Percentiles rank a stretch among this genome's conserved stretches.
Conservation (phyloP, 495 filamentous ascomycete genomes). For the Aspergillus incahuasiensis region DNA sequence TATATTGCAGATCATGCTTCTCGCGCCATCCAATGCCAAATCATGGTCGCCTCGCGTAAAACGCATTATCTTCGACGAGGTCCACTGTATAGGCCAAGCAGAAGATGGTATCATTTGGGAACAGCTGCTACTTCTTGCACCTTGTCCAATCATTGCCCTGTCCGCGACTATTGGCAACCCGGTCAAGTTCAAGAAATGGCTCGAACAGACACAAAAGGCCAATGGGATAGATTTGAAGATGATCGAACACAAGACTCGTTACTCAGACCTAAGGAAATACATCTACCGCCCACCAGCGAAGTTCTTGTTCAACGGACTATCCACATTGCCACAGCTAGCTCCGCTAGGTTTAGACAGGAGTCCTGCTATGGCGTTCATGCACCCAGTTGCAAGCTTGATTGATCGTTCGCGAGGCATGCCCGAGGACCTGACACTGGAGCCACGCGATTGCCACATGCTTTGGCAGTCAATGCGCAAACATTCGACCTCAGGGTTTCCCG, state of each 20-base stretch:
- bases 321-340: conserved; percentile 29
- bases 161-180: conserved; percentile 80
- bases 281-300: conserved; percentile 48
- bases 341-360: conserved; percentile 50
- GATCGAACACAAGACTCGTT: conserved; percentile 61
- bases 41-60: conserved; percentile 62
- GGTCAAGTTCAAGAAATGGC: conserved; percentile 63
- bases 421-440: conserved; percentile 63
- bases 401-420: conserved; percentile 56
- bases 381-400: conserved; percentile 60
- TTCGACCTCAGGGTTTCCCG: conserved; percentile 40
- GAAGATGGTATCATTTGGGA: conserved; percentile 81
- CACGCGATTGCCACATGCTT: conserved; percentile 62
- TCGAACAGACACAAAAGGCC: conserved; percentile 53
- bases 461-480: conserved; percentile 56
- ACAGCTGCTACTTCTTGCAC: conserved; percentile 66
- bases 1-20: conserved; percentile 74
- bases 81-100: conserved; percentile 75
- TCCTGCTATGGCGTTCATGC: conserved; percentile 53
- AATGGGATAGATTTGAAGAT: conserved; percentile 56
- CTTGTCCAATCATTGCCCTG: conserved; percentile 75
- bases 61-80: conserved; percentile 78
- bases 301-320: conserved; percentile 56
- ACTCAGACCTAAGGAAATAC: conserved; percentile 72
- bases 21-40: conserved; percentile 61